These are phyloP conservation scores for Picea glauca DNA, from an alignment of 75 land plant species.

Conservation along the genomic window DNA sequence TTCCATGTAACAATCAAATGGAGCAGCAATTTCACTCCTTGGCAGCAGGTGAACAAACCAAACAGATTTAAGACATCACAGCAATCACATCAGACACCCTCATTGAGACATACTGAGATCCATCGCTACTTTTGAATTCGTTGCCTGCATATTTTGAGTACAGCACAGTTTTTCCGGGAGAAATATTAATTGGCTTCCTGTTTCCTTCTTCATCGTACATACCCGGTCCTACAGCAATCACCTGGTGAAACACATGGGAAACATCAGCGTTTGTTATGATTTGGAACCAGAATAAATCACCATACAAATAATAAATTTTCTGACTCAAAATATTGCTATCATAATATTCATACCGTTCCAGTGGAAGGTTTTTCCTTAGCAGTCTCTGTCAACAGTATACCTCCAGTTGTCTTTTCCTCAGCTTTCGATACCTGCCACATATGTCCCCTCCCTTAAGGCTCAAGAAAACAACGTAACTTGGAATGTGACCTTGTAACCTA, in stretches of 20 bases:
- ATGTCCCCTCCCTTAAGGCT: background rate
- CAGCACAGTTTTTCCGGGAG: conserved; percentile 71
- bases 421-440: conserved; percentile 30
- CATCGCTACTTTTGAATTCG: conserved; percentile 60
- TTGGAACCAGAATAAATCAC: background rate
- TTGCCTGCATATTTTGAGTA: conserved; percentile 78
- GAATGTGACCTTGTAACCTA: no score
- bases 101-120: conserved; percentile 34
- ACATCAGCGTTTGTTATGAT: background rate
- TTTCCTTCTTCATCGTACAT: conserved; percentile 65
- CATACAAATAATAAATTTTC: background rate
- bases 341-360: conserved; percentile 30
- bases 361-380: conserved; percentile 67
- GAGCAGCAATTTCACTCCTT: no score
- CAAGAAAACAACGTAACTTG: no score
- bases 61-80: conserved; percentile 25
- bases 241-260: conserved; percentile 24
- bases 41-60: no score
- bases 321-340: background rate
- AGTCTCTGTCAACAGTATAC: conserved; percentile 42
- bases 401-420: conserved; percentile 55
- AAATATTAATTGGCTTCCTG: conserved; percentile 44
- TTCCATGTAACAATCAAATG: no score
- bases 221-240: conserved; percentile 82
- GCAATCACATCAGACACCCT: conserved; percentile 53